Percentiles rank a stretch among this genome's conserved stretches.
These are phyloP conservation scores for Saccharomyces hybrid DNA, from an alignment of 1,139 yeast species.

Conservation along the genomic window DNA sequence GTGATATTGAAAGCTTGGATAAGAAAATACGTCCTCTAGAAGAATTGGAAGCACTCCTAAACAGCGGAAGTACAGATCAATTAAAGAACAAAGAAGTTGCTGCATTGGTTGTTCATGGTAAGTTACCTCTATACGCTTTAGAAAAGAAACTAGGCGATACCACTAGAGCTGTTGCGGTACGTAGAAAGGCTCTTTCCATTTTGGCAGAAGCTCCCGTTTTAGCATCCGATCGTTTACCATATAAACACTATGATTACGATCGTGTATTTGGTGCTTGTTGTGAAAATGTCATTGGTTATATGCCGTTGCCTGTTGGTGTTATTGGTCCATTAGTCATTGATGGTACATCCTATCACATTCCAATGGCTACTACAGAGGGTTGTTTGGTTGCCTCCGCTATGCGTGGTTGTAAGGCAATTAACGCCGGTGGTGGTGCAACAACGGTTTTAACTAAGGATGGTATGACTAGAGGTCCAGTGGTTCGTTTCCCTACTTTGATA, in stretches of 20 bases:
- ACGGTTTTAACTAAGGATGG: constrained; percentile 94
- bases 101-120: constrained; percentile 64
- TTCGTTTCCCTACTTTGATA: constrained; percentile 66
- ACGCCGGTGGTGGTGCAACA: constrained; percentile 91
- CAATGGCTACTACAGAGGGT: constrained; percentile 99
- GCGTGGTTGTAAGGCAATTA: constrained; percentile 98
- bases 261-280: constrained; percentile 98
- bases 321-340: constrained; percentile 95
- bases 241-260: constrained; percentile 77
- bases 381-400: constrained; percentile 97
- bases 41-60: constrained; percentile 53
- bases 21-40: constrained; percentile 49
- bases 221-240: constrained; percentile 67
- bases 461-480: constrained; percentile 99
- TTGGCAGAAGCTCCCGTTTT: constrained; percentile 77
- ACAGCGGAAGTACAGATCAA: constrained; percentile 62
- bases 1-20: constrained; percentile 45
- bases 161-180: constrained; percentile 83
- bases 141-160: constrained; percentile 86
- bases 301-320: constrained; percentile 95
- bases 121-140: constrained; percentile 83
- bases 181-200: constrained; percentile 84
- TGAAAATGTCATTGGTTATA: constrained; percentile 92
- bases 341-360: constrained; percentile 78
- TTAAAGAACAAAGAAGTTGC: constrained; percentile 69